phyloP scores from a whole-genome alignment of 257 asterid species.

The Galeopsis tetrahit region DNA sequence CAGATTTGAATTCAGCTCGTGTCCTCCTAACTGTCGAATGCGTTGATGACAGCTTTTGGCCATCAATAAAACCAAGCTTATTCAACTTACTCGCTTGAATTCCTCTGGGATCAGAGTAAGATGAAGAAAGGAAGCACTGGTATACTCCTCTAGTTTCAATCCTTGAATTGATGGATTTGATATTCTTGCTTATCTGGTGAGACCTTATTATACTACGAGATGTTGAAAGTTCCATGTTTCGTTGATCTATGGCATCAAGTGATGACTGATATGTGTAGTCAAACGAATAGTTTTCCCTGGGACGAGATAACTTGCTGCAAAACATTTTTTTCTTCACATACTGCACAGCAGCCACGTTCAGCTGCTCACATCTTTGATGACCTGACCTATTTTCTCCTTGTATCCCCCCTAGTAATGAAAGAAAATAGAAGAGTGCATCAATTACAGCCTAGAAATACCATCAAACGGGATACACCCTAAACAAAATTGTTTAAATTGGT shows the following conservation, averaged over 20 bases:
- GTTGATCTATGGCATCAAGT: constrained; percentile 38
- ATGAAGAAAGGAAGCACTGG: constrained; percentile 45
- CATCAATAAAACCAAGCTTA: constrained; percentile 50
- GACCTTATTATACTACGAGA: constrained; percentile 39
- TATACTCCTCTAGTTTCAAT: constrained; percentile 44
- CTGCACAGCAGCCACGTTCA: constrained; percentile 39
- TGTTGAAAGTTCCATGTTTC: constrained; percentile 38
- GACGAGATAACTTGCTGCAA: constrained; percentile 43
- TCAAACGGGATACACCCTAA: not conserved
- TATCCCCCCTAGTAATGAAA: constrained; percentile 44
- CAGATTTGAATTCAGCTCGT: constrained; percentile 83
- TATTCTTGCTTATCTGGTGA: constrained; percentile 37
- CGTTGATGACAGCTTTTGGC: constrained; percentile 52
- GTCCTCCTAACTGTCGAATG: constrained; percentile 56
- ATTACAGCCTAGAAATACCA: constrained; percentile 26
- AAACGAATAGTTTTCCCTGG: constrained; percentile 44
- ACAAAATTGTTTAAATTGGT: constrained; percentile 14
- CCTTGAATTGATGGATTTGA: constrained; percentile 37
- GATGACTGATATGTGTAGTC: constrained; percentile 39
- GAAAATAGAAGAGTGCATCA: constrained; percentile 29
- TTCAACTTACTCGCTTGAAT: constrained; percentile 54
- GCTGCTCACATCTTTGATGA: constrained; percentile 47
- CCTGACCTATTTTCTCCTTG: constrained; percentile 47
- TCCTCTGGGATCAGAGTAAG: constrained; percentile 44
- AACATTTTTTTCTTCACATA: constrained; percentile 38